A percentile compares a stretch with the other conserved stretches of the same genome.
These are phyloP conservation scores for Thelephora terrestris DNA, from an alignment of 1,284 basidiomycete genomes.

Conservation along the genomic window DNA sequence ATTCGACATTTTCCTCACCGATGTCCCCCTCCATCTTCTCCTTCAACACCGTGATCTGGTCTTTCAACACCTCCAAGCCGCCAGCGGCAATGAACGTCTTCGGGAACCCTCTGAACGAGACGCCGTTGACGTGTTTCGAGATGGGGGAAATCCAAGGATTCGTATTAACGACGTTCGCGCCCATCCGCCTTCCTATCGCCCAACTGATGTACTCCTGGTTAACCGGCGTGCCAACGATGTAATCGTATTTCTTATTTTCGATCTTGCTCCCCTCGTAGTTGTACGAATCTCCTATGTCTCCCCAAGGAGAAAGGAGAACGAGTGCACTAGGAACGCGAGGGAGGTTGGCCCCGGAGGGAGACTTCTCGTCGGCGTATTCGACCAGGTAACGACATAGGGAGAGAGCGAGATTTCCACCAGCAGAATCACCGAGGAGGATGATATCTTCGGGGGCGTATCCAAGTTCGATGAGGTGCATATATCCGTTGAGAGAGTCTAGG, in stretches of 20 bases:
- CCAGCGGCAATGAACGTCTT: slow-evolving; percentile 26
- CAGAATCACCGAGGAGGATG: slow-evolving; percentile 59
- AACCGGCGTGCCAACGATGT: slow-evolving; percentile 3
- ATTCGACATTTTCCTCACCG: slow-evolving; percentile 35
- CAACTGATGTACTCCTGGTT: not conserved
- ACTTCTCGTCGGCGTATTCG: slow-evolving; percentile 24
- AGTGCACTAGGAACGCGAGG: slow-evolving; percentile 34
- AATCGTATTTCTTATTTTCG: slow-evolving; percentile 14
- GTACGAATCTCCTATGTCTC: slow-evolving; percentile 27
- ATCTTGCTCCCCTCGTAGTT: slow-evolving; percentile 3
- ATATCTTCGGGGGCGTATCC: slow-evolving; percentile 41
- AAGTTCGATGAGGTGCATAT: slow-evolving; percentile 45
- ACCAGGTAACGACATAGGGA: slow-evolving; percentile 45
- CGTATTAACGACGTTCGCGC: slow-evolving; percentile 1
- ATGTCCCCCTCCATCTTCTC: slow-evolving; percentile 32
- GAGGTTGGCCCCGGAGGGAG: slow-evolving; percentile 20
- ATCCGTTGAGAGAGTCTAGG: slow-evolving; percentile 51
- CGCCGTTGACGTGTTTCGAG: slow-evolving; percentile 3
- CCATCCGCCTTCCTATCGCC: not conserved
- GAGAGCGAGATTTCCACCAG: slow-evolving; percentile 62
- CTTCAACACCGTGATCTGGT: slow-evolving; percentile 22
- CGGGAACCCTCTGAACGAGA: slow-evolving; percentile 26
- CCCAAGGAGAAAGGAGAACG: slow-evolving; percentile 38
- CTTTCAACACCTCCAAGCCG: slow-evolving; percentile 23
- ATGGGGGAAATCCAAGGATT: slow-evolving; percentile 22